Conservation (phyloP, 2,329 filamentous ascomycete genomes). For the Alternaria viburni region DNA sequence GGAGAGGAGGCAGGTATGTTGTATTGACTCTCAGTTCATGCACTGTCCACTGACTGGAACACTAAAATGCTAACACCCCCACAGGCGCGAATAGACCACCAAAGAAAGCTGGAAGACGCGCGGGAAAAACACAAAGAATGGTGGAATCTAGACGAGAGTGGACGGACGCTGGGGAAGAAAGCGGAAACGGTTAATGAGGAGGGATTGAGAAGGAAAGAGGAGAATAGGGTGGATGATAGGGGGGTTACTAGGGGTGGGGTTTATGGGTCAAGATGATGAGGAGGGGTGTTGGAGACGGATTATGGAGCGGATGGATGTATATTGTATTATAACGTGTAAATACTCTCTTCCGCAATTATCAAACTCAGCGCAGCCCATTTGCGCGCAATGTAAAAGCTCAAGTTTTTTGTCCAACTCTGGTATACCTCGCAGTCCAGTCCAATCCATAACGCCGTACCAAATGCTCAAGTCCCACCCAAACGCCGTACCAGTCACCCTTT, state of each 20-base stretch:
- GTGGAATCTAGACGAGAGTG: conserved; percentile 55
- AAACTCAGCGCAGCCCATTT: too few relatives aligned
- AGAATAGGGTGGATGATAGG: conserved; percentile 25
- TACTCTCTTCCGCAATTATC: background rate
- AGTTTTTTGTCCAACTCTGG: conserved; percentile 25
- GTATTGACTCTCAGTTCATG: too few relatives aligned
- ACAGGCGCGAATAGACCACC: too few relatives aligned
- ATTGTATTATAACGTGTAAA: conserved; percentile 21
- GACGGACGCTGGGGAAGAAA: conserved; percentile 36
- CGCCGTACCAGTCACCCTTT: background rate
- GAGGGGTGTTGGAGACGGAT: background rate
- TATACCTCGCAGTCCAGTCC: conserved; percentile 18
- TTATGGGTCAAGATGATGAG: conserved; percentile 13
- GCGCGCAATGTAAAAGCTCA: too few relatives aligned
- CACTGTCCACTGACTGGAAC: too few relatives aligned
- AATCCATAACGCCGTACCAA: conserved; percentile 20
- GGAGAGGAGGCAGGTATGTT: conserved; percentile 61
- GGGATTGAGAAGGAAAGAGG: conserved; percentile 15
- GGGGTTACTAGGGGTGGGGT: conserved; percentile 28
- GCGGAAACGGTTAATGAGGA: conserved; percentile 7
- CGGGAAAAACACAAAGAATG: conserved; percentile 57
- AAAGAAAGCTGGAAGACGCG: conserved; percentile 55
- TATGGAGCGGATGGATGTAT: background rate
- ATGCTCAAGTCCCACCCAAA: conserved; percentile 12
- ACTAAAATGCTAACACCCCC: too few relatives aligned